Base-by-base conservation (phyloP, 2,329 filamentous ascomycete species). In the Daldinia sp. region DNA sequence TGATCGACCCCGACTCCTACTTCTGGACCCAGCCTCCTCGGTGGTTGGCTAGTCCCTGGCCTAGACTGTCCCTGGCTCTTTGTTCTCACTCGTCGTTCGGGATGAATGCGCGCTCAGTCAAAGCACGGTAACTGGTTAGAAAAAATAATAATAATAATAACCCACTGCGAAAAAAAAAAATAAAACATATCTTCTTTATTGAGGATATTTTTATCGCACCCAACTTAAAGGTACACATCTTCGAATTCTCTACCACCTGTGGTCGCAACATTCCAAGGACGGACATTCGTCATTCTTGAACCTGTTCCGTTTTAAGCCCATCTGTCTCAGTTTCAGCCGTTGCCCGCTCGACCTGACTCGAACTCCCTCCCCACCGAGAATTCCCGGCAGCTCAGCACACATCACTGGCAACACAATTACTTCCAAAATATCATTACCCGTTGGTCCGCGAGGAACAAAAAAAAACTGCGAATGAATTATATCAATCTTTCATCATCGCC, bases 21-120 rank as follows among this genome's bases (percentile, higher is more conserved):
- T 66, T 71, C 69, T 69, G 68, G 68, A 70, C 65, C 68, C 68
- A 70, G 61, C 58, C 68, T 67, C 53, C 63, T 63, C 66, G 66
- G 68, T 74, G 71, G 71, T 73, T 73, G 71, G 71, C 67, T 71
- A 68, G 67, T 70, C 61, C 60, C 63, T 64, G 65, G 65, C 62
- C 67, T 63, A 66, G 62, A 60, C 60, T 63, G n/a, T 29, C 55
- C 52, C 59, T 50, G 64, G 67, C 58, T 58, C 64, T 66, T 49
- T 64, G 54, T 61, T 68, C 62, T 66, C 61, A 68, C 69, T 70
- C 68, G 68, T 64, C 67, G 56, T 63, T 70, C 64, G 70, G 64
- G 64, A 71, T 71, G 71, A 72, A 71, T 61, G 54, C 64, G 61
- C 61, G 61, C 60, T 66, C 63, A 35, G 49, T 53, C 58, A 39